phyloP scores from a whole-genome alignment of 495 filamentous ascomycete species.

The Hyaloscypha finlandica region DNA sequence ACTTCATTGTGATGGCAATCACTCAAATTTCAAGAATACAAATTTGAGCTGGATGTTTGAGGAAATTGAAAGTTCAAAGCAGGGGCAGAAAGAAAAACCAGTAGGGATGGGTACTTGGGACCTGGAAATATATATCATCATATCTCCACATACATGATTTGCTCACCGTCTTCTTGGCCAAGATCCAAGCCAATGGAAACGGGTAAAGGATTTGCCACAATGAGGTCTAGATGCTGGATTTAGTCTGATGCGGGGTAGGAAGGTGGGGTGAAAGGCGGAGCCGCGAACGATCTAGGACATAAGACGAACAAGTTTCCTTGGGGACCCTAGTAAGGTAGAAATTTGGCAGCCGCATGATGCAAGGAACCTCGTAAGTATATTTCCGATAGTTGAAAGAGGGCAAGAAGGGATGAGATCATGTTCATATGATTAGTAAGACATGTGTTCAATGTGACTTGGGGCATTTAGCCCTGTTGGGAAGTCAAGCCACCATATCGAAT shows the following conservation, averaged over 20 bases:
- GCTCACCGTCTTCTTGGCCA: background rate
- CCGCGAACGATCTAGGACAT: background rate
- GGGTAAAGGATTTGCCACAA: background rate
- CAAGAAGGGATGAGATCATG: background rate
- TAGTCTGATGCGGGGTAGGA: background rate
- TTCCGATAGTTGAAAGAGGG: background rate
- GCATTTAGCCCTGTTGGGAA: too few species aligned
- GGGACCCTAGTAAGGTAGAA: background rate
- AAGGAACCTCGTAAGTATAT: background rate
- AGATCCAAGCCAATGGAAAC: background rate
- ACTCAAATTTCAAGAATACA: background rate
- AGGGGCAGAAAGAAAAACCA: background rate
- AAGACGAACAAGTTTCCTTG: background rate
- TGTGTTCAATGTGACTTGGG: too few species aligned
- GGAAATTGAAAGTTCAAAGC: background rate
- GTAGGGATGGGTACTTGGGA: background rate
- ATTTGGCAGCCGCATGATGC: background rate
- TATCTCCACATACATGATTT: background rate
- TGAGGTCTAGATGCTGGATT: background rate
- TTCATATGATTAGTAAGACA: too few species aligned
- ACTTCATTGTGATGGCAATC: background rate
- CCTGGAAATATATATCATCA: too few species aligned
- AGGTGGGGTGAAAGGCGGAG: background rate
- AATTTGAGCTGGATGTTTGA: background rate
- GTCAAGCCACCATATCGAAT: too few species aligned